phyloP scores from a whole-genome alignment of 2,329 filamentous ascomycete species.

The Fusarium tanahbumbuense region DNA sequence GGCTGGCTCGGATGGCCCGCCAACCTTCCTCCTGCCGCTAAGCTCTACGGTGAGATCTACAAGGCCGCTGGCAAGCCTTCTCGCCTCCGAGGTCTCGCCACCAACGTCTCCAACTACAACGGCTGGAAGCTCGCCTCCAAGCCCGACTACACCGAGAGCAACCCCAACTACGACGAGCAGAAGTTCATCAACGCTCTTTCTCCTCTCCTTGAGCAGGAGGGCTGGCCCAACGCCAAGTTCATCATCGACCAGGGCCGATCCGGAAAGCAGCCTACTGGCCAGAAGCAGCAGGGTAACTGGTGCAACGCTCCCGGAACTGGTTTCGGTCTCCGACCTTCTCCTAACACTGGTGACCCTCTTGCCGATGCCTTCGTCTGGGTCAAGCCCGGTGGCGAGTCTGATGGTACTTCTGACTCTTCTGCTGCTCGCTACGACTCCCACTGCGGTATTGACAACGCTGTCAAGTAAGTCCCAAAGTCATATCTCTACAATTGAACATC shows the following conservation, averaged over 20 bases:
- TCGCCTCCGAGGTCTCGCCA: constrained; percentile 65
- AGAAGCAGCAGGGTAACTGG: constrained; percentile 73
- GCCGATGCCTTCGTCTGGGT: constrained; percentile 77
- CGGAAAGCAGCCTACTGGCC: constrained; percentile 70
- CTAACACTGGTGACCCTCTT: constrained; percentile 68
- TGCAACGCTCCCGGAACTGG: constrained; percentile 73
- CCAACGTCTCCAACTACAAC: constrained; percentile 71
- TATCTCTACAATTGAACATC: rapidly evolving
- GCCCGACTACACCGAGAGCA: constrained; percentile 60
- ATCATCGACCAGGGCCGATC: constrained; percentile 64
- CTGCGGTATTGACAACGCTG: constrained; percentile 64
- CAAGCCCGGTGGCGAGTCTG: constrained; percentile 73
- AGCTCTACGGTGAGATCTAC: constrained; percentile 61
- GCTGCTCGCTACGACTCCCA: constrained; percentile 54
- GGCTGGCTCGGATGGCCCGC: constrained; percentile 70
- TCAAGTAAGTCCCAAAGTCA: constrained; percentile 48
- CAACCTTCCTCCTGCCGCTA: constrained; percentile 62
- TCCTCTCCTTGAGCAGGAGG: constrained; percentile 64
- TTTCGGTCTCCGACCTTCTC: constrained; percentile 72
- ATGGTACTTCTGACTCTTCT: constrained; percentile 60
- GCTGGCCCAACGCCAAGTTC: constrained; percentile 59
- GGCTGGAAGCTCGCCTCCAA: constrained; percentile 56
- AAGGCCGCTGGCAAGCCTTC: constrained; percentile 61
- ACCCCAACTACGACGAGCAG: constrained; percentile 63
- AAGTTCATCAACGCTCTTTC: constrained; percentile 74